phyloP scores from a whole-genome alignment of 1,284 basidiomycete species.

The Athelia psychrophila region DNA sequence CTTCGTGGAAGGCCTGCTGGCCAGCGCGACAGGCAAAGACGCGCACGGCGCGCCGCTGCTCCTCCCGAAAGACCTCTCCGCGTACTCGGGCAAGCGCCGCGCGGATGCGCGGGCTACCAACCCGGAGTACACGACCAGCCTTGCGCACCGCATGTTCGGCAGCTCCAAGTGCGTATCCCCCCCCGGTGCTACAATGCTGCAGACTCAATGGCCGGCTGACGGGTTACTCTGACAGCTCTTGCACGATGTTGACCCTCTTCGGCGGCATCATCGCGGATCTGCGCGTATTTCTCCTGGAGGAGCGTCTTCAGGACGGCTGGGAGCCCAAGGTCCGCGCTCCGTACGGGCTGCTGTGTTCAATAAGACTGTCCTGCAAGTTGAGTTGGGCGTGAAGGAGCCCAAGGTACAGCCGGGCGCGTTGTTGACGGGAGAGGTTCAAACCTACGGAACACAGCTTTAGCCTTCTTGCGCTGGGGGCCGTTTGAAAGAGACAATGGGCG shows the following conservation, averaged over 20 bases:
- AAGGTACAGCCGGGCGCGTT: background rate
- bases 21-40: slow-evolving; percentile 56
- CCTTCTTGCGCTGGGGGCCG: no score
- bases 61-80: slow-evolving; percentile 55
- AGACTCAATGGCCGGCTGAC: background rate
- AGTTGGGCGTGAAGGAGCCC: slow-evolving; percentile 38
- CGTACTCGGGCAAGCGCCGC: slow-evolving; percentile 54
- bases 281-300: slow-evolving; percentile 53
- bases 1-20: slow-evolving; percentile 57
- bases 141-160: slow-evolving; percentile 58
- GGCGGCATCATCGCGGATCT: slow-evolving; percentile 61
- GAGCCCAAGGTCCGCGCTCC: slow-evolving; percentile 55
- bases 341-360: slow-evolving; percentile 54
- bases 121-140: slow-evolving; percentile 46
- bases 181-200: background rate
- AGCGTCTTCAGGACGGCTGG: slow-evolving; percentile 68
- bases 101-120: slow-evolving; percentile 51
- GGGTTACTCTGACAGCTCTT: slow-evolving; percentile 35
- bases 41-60: slow-evolving; percentile 42
- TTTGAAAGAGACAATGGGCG: no score
- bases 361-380: slow-evolving; percentile 50
- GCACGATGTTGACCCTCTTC: slow-evolving; percentile 59
- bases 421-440: no score
- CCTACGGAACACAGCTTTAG: no score
- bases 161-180: slow-evolving; percentile 56